Evolutionary conservation across 306 rosid genomes (phyloP), one percentile per base, ranked within the genome.

Genomic region (Bauhinia variegata): DNA sequence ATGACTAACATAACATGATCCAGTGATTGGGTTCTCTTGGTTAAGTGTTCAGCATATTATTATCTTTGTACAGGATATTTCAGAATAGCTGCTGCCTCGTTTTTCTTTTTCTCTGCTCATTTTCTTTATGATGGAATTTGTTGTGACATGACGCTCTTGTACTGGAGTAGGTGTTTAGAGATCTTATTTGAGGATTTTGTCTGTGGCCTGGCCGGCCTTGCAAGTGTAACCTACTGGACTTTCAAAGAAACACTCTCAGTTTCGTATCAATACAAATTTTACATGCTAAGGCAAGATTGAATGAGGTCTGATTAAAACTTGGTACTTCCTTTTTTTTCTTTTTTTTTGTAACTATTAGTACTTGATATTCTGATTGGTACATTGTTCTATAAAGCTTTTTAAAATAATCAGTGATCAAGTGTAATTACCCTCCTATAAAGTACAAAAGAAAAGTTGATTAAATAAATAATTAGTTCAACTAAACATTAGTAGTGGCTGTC

Each of bases 21-120:
- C 56, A 47, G 75, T 80, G 46, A 66, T 82, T 78, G 72, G 83
- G n/a, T n/a, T n/a, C n/a, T n/a, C n/a, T n/a, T n/a, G n/a, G n/a
- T n/a, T n/a, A n/a, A n/a, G n/a, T n/a, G n/a, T 76, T 79, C 73
- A 51, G 66, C 72, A 72, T 72, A 68, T 77, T n/a, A n/a, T n/a
- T 79, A 78, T 80, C 82, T 46, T 60, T 89, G 98, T 89, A 89
- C 92, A 89, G 92, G 88, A 77, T 80, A 79, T 71, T 79, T 70
- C 70, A 51, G 63, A 5, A 71, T 84, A 82, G 80, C 79, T 81
- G 68, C 74, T 73, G 60, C 49, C 67, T 41, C 23, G 46, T 48
- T 17, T 11, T 30, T 43, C 13, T 32, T 49, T 55, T 39, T 44
- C 16, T n/a, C 53, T 78, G 16, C 31, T 39, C 54, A 48, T 77